Evolutionary conservation across 2,329 filamentous ascomycete genomes (phyloP), one percentile per base, ranked within the genome.

Genomic region (Chaetoscypha palmicola): DNA sequence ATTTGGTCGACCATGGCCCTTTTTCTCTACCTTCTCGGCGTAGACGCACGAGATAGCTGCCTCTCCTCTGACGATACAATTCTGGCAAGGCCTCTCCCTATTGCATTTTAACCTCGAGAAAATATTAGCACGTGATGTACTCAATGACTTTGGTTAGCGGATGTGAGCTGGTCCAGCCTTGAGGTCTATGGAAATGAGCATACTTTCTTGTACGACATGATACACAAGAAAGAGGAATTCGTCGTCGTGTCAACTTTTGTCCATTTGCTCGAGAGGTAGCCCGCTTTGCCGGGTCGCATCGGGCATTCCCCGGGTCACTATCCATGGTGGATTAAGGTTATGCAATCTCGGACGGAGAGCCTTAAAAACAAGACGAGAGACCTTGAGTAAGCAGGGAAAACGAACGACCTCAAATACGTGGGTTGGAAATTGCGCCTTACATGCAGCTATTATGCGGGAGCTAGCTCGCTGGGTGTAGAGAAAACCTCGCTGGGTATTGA

Each of bases 11-110:
- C 19, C 61, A 61, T 17, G 63, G 48, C 2, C 58, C 58, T 41
- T 64, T 55, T 68, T 72, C 77, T 73, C 30, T 63, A 58, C 21
- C 60, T 58, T 33, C 49, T 43, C 45, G 60, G 62, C 86, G 86
- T 63, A 83, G 87, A 61, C 88, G 90, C 90, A 94, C 94, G 60
- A 94, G 67, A 28, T 85, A 90, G 85, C 82, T 5, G 81, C 79
- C 64, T 88, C 86, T 52, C 79, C 85, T 53, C 88, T 81, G 66
- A 94, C 94, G 45, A 86, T 80, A 64, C 90, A 97, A 62, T 96
- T 96, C 66, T 91, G 87, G 68, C 88, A 96, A 33, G 90, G 90
- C 51, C 88, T 79, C 49, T 77, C 79, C 58, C 90, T 81, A 65
- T 96, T 92, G 69, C 90, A 97, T 78, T 95, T 95, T 64, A 91